Base-by-base conservation (phyloP, 106 monocot genomes). In the Xerophyta viscosa region DNA sequence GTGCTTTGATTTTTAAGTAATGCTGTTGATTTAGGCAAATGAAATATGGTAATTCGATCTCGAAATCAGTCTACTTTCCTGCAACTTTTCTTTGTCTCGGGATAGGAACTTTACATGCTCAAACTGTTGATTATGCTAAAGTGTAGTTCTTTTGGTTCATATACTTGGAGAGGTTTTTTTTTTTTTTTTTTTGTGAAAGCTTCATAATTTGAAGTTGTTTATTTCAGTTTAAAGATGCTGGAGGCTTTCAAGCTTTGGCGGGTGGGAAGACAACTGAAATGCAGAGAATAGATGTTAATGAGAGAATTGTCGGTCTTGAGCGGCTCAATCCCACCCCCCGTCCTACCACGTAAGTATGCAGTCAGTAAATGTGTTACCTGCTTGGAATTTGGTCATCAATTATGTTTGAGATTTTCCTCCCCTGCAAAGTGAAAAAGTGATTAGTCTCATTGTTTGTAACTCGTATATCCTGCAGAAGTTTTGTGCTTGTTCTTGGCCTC, bases 241-340 rank as follows among this genome's bases (percentile, higher is more conserved):
- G 98, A 17, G 98, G 98, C 11, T 98, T 98, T 60, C 54, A 90
- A 37, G 66, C 86, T n/a, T 67, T 98, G 70, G 74, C 78, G 22
- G 50, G 71, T 58, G 89, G 98, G 42, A 86, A 82, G 82, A 70
- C 73, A 6, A 90, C 90, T 6, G 98, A 86, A 57, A 56, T 98
- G 73, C 98, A 98, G 62, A 64, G 71, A 37, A 75, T 98, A 62
- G 98, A 98, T 74, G 86, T 98, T 26, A 76, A 90, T 20, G 98
- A 98, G 86, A 82, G 89, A 63, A 79, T 98, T 31, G 66, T 90
- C 48, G 77, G 81, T 31, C 85, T 98, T 28, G 98, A 98, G 39
- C 70, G 98, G 46, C 79, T 98, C 14, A 98, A 90, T 77, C 98
- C 98, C 5, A 86, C 90, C 53, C 72, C 89, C 27, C 85, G 98